Evolutionary conservation across 169 alveolate genomes (phyloP).

Genomic region (Plasmodium falciparum): DNA sequence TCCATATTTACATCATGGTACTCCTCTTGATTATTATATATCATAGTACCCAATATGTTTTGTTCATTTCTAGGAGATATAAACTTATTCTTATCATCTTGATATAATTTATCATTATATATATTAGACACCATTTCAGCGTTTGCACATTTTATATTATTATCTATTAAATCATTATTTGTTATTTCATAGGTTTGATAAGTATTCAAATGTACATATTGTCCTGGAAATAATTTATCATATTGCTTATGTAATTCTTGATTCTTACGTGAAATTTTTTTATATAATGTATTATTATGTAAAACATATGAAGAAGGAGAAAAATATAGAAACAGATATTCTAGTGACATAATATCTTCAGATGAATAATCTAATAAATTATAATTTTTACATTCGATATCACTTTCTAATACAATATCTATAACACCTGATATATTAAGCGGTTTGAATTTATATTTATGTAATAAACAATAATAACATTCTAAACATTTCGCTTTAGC

Average conservation of each 20-base stretch:
- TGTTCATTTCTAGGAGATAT: not conserved
- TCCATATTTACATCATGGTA: not conserved
- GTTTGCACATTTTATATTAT: not conserved
- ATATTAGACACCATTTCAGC: not conserved
- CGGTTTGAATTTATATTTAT: constrained; percentile 49
- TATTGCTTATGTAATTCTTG: constrained; percentile 1
- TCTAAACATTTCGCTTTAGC: constrained; percentile 53
- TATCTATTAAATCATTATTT: not conserved
- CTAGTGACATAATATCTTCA: constrained; percentile 53
- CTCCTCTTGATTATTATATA: not conserved
- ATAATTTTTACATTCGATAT: constrained; percentile 50
- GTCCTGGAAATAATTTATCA: constrained; percentile 32
- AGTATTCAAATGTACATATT: constrained; percentile 8
- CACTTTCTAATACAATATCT: constrained; percentile 50
- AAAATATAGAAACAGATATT: constrained; percentile 38
- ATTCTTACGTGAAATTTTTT: constrained; percentile 11
- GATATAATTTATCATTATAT: not conserved
- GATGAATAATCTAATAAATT: constrained; percentile 50
- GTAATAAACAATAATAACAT: constrained; percentile 49
- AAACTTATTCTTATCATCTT: not conserved
- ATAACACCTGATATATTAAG: constrained; percentile 64
- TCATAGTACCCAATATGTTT: not conserved
- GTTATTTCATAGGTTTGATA: constrained; percentile 9
- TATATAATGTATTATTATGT: constrained; percentile 27
- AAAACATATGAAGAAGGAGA: constrained; percentile 69